These are phyloP conservation scores for Brassica juncea DNA, from an alignment of 345 rosid species.

Conservation along the genomic window DNA sequence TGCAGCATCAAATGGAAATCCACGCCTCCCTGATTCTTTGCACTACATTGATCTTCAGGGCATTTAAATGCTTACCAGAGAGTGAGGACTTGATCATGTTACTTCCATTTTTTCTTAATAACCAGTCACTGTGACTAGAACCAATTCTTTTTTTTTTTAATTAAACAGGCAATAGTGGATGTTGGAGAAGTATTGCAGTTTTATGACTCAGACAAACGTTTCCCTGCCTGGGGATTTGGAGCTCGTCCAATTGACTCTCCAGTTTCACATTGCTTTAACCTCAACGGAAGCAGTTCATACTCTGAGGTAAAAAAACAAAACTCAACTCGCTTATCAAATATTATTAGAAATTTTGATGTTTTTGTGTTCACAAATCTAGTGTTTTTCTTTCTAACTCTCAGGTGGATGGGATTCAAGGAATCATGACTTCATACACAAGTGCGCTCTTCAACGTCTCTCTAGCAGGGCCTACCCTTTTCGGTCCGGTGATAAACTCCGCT, in stretches of 20 bases:
- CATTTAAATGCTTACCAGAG: conserved; percentile 69
- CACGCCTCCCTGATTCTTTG: conserved; percentile 86
- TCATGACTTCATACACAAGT: conserved; percentile 73
- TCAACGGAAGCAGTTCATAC: conserved; percentile 76
- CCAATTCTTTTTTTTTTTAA: background rate
- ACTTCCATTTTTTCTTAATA: background rate
- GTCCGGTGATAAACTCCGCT: conserved; percentile 76
- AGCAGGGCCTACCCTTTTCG: conserved; percentile 96
- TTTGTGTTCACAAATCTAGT: background rate
- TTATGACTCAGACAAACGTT: conserved; percentile 83
- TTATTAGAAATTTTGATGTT: background rate
- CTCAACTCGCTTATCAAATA: background rate
- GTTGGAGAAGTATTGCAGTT: conserved; percentile 90
- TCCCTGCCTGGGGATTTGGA: conserved; percentile 98
- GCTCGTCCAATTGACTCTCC: conserved; percentile 95
- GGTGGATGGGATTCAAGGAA: conserved; percentile 95
- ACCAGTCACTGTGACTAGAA: conserved; percentile 23
- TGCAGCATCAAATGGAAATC: conserved; percentile 91
- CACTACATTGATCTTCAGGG: conserved; percentile 73
- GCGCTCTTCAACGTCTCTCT: conserved; percentile 89
- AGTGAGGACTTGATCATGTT: conserved; percentile 44
- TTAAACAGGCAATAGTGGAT: conserved; percentile 69
- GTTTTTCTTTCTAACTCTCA: conserved; percentile 30
- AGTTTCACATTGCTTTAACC: conserved; percentile 89
- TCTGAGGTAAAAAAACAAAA: conserved; percentile 55